phyloP scores from a whole-genome alignment of 805 yeast species.

The Tetrapisispora pingtungensis region DNA sequence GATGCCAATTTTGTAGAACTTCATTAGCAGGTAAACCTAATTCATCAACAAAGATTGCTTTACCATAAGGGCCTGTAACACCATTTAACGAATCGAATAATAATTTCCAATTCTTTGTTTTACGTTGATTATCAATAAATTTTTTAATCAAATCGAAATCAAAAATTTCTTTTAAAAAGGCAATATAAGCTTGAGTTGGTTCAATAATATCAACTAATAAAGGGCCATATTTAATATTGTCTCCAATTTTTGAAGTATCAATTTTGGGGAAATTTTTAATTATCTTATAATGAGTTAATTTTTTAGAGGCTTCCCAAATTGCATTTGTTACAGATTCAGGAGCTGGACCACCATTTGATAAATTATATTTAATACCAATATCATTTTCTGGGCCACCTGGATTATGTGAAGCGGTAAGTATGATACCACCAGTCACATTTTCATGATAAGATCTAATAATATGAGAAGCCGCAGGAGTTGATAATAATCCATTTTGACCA shows the following conservation, averaged over 20 bases:
- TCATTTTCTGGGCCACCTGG: slow-evolving; percentile 95
- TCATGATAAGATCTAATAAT: slow-evolving; percentile 57
- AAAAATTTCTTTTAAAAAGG: slow-evolving; percentile 72
- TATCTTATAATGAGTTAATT: slow-evolving; percentile 50
- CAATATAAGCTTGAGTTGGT: slow-evolving; percentile 67
- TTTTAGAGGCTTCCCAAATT: slow-evolving; percentile 63
- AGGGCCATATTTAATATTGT: slow-evolving; percentile 39
- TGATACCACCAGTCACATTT: slow-evolving; percentile 85
- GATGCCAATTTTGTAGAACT: slow-evolving; percentile 68
- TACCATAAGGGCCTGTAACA: slow-evolving; percentile 95
- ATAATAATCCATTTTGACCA: slow-evolving; percentile 80
- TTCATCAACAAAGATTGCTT: slow-evolving; percentile 73
- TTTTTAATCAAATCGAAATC: slow-evolving; percentile 73
- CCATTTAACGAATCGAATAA: slow-evolving; percentile 90
- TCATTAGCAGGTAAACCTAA: slow-evolving; percentile 58
- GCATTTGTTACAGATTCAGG: slow-evolving; percentile 92
- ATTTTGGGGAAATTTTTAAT: slow-evolving; percentile 49
- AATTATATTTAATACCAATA: slow-evolving; percentile 91
- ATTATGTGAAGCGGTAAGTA: slow-evolving; percentile 93
- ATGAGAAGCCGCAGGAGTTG: slow-evolving; percentile 97
- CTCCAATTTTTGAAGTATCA: slow-evolving; percentile 53
- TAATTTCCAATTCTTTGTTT: slow-evolving; percentile 44
- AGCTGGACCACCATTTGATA: slow-evolving; percentile 96
- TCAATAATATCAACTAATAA: slow-evolving; percentile 75
- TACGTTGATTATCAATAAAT: slow-evolving; percentile 44